A percentile compares a stretch with the other conserved stretches of the same genome.
Conservation (phyloP, 2,329 filamentous ascomycete genomes). For the Bipolaris bicolor region DNA sequence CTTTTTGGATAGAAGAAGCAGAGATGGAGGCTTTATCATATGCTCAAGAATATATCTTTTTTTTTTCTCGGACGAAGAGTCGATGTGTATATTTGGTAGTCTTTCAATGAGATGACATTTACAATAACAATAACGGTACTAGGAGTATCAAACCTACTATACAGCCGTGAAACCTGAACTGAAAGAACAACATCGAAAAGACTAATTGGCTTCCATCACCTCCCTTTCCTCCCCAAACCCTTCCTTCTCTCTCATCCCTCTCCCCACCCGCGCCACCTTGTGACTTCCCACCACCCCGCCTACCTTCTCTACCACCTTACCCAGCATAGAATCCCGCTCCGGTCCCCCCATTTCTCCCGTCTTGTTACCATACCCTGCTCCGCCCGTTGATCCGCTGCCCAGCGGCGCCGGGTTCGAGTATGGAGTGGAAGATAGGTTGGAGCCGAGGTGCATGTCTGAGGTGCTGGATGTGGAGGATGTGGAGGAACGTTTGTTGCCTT, state of each 20-base stretch:
- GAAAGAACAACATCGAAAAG: neutral
- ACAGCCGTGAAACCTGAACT: neutral
- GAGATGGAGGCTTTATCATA: neutral
- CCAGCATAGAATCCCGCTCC: slow-evolving; percentile 55
- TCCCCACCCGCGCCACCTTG: slow-evolving; percentile 57
- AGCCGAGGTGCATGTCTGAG: slow-evolving; percentile 24
- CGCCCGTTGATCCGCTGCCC: slow-evolving; percentile 42
- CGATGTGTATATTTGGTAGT: neutral
- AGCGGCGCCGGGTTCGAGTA: slow-evolving; percentile 33
- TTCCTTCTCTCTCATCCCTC: slow-evolving; percentile 55
- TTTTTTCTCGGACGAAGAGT: neutral
- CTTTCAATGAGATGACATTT: neutral
- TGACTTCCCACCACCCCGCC: slow-evolving; percentile 58
- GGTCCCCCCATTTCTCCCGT: slow-evolving; percentile 32
- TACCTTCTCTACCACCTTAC: slow-evolving; percentile 66
- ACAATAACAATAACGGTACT: neutral
- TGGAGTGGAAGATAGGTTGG: slow-evolving; percentile 28
- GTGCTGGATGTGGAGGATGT: slow-evolving; percentile 3
- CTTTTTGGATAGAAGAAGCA: neutral
- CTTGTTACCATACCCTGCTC: slow-evolving; percentile 51
- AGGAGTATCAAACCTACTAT: neutral
- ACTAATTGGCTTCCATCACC: neutral
- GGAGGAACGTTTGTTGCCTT: slow-evolving; percentile 45
- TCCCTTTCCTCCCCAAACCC: slow-evolving; percentile 3
- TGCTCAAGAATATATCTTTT: slow-evolving; percentile 1